Percentiles rank a stretch among this genome's conserved stretches.
phyloP scores from a whole-genome alignment of 768 basidiomycete species.

The Xanthoconium purpureum region DNA sequence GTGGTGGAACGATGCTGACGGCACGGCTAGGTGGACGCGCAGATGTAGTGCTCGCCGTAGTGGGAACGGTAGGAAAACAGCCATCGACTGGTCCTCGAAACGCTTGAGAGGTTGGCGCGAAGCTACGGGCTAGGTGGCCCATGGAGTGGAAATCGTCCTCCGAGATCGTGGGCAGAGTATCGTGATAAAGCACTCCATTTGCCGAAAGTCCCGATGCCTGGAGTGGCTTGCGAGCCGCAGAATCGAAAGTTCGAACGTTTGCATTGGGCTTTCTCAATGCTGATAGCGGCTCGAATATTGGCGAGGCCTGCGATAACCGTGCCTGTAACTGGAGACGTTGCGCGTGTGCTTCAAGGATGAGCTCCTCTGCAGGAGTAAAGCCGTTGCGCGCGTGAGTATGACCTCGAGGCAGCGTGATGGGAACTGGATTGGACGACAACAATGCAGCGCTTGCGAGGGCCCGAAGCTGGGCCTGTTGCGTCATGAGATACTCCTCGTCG shows the following conservation, averaged over 20 bases:
- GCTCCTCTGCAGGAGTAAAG: slow-evolving; percentile 67
- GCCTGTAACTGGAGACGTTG: slow-evolving; percentile 21
- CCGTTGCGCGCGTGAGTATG: slow-evolving; percentile 46
- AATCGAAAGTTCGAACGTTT: slow-evolving; percentile 6
- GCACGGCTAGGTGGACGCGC: slow-evolving; percentile 29
- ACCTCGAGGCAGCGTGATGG: slow-evolving; percentile 15
- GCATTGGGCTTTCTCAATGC: slow-evolving; percentile 7
- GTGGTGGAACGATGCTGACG: slow-evolving; percentile 30
- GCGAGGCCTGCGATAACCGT: slow-evolving; percentile 5
- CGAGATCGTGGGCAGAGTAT: slow-evolving; percentile 29
- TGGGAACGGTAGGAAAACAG: not conserved
- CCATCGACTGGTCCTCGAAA: not conserved
- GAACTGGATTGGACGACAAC: slow-evolving; percentile 8
- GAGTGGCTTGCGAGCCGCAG: not conserved
- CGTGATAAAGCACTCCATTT: slow-evolving; percentile 13
- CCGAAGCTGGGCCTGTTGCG: slow-evolving; percentile 23
- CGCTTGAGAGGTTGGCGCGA: slow-evolving; percentile 1
- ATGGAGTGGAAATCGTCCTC: slow-evolving; percentile 37
- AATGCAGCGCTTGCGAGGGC: slow-evolving; percentile 21
- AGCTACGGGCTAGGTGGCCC: slow-evolving; percentile 6
- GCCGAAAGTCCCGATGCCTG: slow-evolving; percentile 1
- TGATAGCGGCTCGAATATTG: slow-evolving; percentile 10
- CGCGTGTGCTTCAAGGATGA: slow-evolving; percentile 57
- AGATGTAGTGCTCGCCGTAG: slow-evolving; percentile 3
- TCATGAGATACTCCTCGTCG: slow-evolving; percentile 13